Base-by-base conservation (phyloP, 2,329 filamentous ascomycete genomes). In the Metarhizium guizhouense region DNA sequence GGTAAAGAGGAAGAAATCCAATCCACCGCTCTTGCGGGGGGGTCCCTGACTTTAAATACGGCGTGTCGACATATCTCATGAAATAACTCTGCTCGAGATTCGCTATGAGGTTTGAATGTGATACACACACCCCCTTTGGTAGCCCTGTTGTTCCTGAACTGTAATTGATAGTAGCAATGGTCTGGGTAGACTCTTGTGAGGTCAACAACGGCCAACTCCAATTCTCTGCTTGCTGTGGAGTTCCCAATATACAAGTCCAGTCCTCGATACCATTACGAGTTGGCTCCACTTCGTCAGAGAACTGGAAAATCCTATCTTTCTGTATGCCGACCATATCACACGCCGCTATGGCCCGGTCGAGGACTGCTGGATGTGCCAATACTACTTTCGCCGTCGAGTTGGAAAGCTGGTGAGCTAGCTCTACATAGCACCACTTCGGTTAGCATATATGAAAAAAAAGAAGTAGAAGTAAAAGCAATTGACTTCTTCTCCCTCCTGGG, bases 111-210 rank as follows among this genome's bases (percentile, higher is more conserved):
- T 79, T 79, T 57, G 71, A 65, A 59, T 80, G 77, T 30, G 73
- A 74, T 32, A 79, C 70, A 60, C 72, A 74, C 4, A 80, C 77
- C 32, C 76, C 76, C 61, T 80, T 80, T 6, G 77, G 76, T 6
- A 79, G 64, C 3, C 77, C 77, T 0, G 76, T 80, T 0, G 77
- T 80, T 1, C 77, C 77, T 6, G 74, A 77, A 30, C 72, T 76
- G 65, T 76, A 79, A 61, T 79, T 79, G 60, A 80, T 74, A 4
- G 74, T 77, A 32, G 70, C 72, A 4, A 72, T 62, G 6, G n/a
- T 67, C 70, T 3, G 53, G 60, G 60, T 56, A 0, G 75, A 70
- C 50, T 75, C 69, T 13, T 65, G 29, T 20, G 43, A 7, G n/a
- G 43, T 47, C 43, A 47, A 47, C 49, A 3, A 63, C 59, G 20